Base-by-base conservation (phyloP, 2,329 filamentous ascomycete genomes). In the Amesomyces nigricolor region DNA sequence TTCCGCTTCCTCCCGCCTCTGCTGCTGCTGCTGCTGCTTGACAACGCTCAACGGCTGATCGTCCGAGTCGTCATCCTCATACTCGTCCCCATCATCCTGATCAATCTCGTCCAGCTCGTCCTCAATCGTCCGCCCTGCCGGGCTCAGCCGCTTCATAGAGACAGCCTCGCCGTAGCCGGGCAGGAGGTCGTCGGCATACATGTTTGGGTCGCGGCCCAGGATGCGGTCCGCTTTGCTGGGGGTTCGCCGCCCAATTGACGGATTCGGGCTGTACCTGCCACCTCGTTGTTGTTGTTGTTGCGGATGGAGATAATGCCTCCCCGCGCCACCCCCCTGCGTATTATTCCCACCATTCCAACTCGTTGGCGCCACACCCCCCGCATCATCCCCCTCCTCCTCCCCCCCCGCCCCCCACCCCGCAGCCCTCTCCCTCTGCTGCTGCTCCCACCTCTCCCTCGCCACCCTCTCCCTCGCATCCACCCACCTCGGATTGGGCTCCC, bases 401-500 rank as follows among this genome's bases (percentile, higher is more conserved):
- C 65, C 70, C 6, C 70, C 72, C 8, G 66, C 66, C 35, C 86
- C 86, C 85, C 86, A 89, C 35, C 86, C 86, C 13, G 86, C 85
- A 29, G 76, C 80, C 16, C 79, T 72, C 68, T 90, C 87, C 53
- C 86, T 75, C 57, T 78, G 75, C 47, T 79, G 76, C 66, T 89
- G 86, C 48, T 79, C 74, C 51, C 81, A 75, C 45, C 83, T 73
- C 58, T 86, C 81, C 9, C 66, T 62, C 4, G 74, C 72, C n/a
- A 91, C 76, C 17, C 75, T 75, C 5, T 90, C 85, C 43, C 85
- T 78, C 4, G 86, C 87, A 37, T 85, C 83, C 2, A 88, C 60
- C 88, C 94, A 99, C 62, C 82, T 83, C 1, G 82, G 78, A 66
- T 85, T 95, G 0, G 91, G 81, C 65, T 96, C 91, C 94, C 94